A percentile compares a stretch with the other conserved stretches of the same genome.
Conservation (phyloP, 108 stramenopile genomes). For the Nitzschia putrida region DNA sequence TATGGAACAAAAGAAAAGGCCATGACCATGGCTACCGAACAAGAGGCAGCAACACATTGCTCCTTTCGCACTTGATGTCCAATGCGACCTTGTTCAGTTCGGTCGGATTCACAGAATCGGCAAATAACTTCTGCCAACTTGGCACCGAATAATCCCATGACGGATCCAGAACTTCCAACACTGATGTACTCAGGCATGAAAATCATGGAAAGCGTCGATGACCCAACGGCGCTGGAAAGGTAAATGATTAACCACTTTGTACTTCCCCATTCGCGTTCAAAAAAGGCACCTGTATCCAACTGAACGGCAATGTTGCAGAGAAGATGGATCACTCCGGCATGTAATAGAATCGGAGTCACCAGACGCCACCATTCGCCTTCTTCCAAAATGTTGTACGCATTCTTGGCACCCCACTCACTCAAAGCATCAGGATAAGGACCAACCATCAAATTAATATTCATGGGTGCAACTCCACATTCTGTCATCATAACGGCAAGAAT, state of each 20-base stretch:
- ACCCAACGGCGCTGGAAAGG: slow-evolving; percentile 61
- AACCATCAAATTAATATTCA: slow-evolving; percentile 80
- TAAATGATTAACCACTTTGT: slow-evolving; percentile 72
- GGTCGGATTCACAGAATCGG: slow-evolving; percentile 56
- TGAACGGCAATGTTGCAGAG: slow-evolving; percentile 74
- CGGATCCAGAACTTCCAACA: slow-evolving; percentile 79
- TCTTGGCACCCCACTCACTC: slow-evolving; percentile 87
- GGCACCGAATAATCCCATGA: slow-evolving; percentile 87
- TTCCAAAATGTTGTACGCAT: slow-evolving; percentile 75
- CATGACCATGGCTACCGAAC: slow-evolving; percentile 66
- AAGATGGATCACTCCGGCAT: slow-evolving; percentile 83
- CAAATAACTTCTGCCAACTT: slow-evolving; percentile 75
- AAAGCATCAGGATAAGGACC: slow-evolving; percentile 84
- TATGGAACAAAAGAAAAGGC: slow-evolving; percentile 59
- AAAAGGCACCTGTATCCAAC: slow-evolving; percentile 73
- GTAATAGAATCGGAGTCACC: slow-evolving; percentile 77
- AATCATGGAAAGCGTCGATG: slow-evolving; percentile 54
- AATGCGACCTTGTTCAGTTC: slow-evolving; percentile 52
- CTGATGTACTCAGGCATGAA: slow-evolving; percentile 74
- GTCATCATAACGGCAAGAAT: slow-evolving; percentile 72
- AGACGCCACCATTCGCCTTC: slow-evolving; percentile 75
- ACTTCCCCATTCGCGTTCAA: slow-evolving; percentile 85
- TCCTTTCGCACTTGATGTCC: slow-evolving; percentile 68
- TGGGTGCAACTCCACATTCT: slow-evolving; percentile 72
- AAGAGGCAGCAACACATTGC: slow-evolving; percentile 62